phyloP scores from a whole-genome alignment of 2,329 filamentous ascomycete species.

The Juglanconis juglandina region DNA sequence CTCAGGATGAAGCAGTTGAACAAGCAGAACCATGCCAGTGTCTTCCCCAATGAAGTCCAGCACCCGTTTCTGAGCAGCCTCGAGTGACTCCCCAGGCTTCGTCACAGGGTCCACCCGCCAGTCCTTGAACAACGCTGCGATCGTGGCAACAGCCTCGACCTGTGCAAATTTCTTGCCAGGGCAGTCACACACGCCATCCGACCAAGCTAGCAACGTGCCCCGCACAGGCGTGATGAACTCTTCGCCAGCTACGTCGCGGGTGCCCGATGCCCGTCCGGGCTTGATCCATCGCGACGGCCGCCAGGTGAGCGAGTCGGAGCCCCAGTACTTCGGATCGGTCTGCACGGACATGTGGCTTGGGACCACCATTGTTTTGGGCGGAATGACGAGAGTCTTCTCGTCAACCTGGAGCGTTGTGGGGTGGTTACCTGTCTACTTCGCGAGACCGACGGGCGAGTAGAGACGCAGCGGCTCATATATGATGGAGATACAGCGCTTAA shows the following conservation, averaged over 20 bases:
- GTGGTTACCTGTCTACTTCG: slow-evolving; percentile 25
- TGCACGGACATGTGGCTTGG: slow-evolving; percentile 24
- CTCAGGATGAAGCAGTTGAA: slow-evolving; percentile 27
- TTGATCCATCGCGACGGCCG: slow-evolving; percentile 25
- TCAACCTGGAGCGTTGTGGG: slow-evolving; percentile 11
- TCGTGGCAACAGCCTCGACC: slow-evolving; percentile 30
- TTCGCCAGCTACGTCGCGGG: slow-evolving; percentile 13
- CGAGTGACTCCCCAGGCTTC: slow-evolving; percentile 19
- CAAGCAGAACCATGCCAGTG: slow-evolving; percentile 21
- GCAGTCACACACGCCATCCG: slow-evolving; percentile 29
- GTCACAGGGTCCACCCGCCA: slow-evolving; percentile 23
- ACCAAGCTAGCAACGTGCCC: slow-evolving; percentile 27
- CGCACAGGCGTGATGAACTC: slow-evolving; percentile 17
- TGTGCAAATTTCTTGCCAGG: slow-evolving; percentile 32
- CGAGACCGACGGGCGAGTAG: slow-evolving; percentile 31
- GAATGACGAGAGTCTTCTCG: slow-evolving; percentile 18
- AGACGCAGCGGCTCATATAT: slow-evolving; percentile 42
- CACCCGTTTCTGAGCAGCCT: slow-evolving; percentile 20
- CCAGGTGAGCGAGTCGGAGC: slow-evolving; percentile 23
- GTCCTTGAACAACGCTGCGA: slow-evolving; percentile 25
- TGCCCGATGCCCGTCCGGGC: not conserved
- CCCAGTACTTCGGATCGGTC: slow-evolving; percentile 26
- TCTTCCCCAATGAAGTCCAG: slow-evolving; percentile 22
- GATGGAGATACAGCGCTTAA: slow-evolving; percentile 38
- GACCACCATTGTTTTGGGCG: slow-evolving; percentile 22